These are phyloP conservation scores for Saccharomyces mikatae DNA, from an alignment of 805 yeast species.

Conservation along the genomic window DNA sequence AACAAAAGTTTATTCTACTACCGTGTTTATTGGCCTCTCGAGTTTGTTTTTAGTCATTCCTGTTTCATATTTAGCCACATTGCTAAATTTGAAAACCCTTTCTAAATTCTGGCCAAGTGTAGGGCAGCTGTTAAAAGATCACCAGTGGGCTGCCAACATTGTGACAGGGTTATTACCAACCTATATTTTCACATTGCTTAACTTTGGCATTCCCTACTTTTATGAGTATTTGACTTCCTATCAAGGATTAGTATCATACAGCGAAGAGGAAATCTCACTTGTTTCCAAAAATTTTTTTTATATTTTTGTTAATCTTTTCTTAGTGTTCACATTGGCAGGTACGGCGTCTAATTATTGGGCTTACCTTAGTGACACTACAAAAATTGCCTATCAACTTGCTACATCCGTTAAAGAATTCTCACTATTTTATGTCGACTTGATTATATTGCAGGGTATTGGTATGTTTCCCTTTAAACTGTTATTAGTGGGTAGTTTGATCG, in stretches of 20 bases:
- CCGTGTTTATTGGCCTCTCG: constrained; percentile 36
- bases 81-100: constrained; percentile 72
- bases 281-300: constrained; percentile 92
- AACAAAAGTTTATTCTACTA: constrained; percentile 38
- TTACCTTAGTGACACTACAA: constrained; percentile 77
- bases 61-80: constrained; percentile 74
- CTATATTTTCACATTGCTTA: constrained; percentile 77
- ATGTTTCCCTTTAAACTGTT: constrained; percentile 85
- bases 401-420: constrained; percentile 72
- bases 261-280: constrained; percentile 85
- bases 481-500: constrained; percentile 66
- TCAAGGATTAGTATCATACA: constrained; percentile 86
- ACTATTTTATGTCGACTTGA: constrained; percentile 81
- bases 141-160: constrained; percentile 65
- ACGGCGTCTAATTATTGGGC: constrained; percentile 79
- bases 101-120: constrained; percentile 74
- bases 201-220: constrained; percentile 74
- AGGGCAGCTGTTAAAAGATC: constrained; percentile 55
- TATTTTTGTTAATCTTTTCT: constrained; percentile 84
- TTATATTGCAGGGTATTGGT: constrained; percentile 75
- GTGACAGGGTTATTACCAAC: constrained; percentile 90
- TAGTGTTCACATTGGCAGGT: constrained; percentile 91
- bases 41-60: constrained; percentile 75
- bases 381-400: constrained; percentile 81
- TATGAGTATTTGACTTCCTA: constrained; percentile 73